Base-by-base conservation (phyloP, 2,329 filamentous ascomycete genomes). In the Pseudogymnoascus sp. region DNA sequence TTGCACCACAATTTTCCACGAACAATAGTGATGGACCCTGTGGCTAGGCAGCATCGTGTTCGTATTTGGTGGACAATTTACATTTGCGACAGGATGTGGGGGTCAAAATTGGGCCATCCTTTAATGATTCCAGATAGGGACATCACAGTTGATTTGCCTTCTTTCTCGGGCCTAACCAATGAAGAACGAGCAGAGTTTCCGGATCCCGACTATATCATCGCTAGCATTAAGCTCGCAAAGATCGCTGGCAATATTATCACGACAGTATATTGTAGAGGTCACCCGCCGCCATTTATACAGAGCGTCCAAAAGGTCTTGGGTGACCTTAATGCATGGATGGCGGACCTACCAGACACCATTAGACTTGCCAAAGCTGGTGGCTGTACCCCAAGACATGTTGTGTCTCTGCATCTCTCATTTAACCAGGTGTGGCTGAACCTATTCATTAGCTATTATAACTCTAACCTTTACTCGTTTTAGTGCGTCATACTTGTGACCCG, bases 51-150 rank as follows among this genome's bases (percentile, higher is more conserved):
- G 61, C 77, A 79, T 22, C 68, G 77, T 1, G 73, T 72, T 6
- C 69, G 76, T 1, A 69, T 78, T 0, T 79, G 75, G 73, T 78
- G 76, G 76, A 78, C 77, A 0, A 72, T 77, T 0, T 79, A 78
- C 45, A 74, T 71, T 7, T 71, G 79, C 22, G 78, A 80, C 62
- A 74, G 79, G 2, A 77, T 81, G 72, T 80, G 76, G 74, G 77
- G 77, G 2, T 77, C 78, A 0, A 78, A 80, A 55, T 73, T 81
- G 60, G 78, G 79, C 0, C 75, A 80, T 23, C 78, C 80, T 0
- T 74, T 78, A 5, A 77, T 78, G 39, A 76, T 82, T 5, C 74
- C 75, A 11, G 79, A 82, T 60, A 74, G 78, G 36, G 79, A 80
- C 16, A 80, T 77, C 3, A 71, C 77, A 33, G 75, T 79, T 4